These are phyloP conservation scores for Leishmania martiniquensis DNA, from an alignment of 208 protist genomes.

Conservation along the genomic window DNA sequence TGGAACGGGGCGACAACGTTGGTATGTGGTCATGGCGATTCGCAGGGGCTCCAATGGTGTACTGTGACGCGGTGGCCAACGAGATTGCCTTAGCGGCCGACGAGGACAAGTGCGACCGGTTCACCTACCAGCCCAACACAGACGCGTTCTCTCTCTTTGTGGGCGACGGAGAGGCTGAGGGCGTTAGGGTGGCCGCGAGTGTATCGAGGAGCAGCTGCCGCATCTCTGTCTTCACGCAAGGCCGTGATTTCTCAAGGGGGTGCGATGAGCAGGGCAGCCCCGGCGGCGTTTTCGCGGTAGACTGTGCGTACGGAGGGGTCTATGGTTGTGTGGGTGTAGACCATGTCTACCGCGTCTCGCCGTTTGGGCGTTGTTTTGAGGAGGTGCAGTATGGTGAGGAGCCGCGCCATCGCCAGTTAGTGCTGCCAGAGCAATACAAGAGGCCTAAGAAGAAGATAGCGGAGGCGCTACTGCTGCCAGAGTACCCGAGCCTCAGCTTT, in stretches of 20 bases:
- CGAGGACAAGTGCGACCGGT: background rate
- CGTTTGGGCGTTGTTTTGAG: constrained; percentile 65
- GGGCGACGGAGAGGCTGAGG: constrained; percentile 28
- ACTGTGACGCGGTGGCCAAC: constrained; percentile 2
- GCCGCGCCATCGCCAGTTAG: constrained; percentile 19
- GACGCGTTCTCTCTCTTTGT: constrained; percentile 18
- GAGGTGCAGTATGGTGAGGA: constrained; percentile 32
- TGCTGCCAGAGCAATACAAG: constrained; percentile 34
- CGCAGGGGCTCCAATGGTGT: constrained; percentile 20
- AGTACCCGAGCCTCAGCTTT: constrained; percentile 26
- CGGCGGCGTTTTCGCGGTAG: constrained; percentile 43
- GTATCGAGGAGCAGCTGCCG: constrained; percentile 1
- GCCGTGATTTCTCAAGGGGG: background rate
- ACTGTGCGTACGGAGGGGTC: constrained; percentile 80
- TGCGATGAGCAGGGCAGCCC: background rate
- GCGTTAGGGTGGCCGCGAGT: constrained; percentile 12
- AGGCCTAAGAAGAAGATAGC: constrained; percentile 26
- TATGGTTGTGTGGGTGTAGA: constrained; percentile 17
- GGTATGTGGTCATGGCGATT: constrained; percentile 31
- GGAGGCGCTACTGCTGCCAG: constrained; percentile 24
- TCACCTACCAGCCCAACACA: constrained; percentile 16
- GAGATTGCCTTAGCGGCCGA: constrained; percentile 14
- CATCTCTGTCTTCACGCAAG: constrained; percentile 8
- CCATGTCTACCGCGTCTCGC: constrained; percentile 68
- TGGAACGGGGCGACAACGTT: background rate